These are phyloP conservation scores for Lipomyces spencermartinsiae DNA, from an alignment of 805 yeast genomes.

Conservation along the genomic window DNA sequence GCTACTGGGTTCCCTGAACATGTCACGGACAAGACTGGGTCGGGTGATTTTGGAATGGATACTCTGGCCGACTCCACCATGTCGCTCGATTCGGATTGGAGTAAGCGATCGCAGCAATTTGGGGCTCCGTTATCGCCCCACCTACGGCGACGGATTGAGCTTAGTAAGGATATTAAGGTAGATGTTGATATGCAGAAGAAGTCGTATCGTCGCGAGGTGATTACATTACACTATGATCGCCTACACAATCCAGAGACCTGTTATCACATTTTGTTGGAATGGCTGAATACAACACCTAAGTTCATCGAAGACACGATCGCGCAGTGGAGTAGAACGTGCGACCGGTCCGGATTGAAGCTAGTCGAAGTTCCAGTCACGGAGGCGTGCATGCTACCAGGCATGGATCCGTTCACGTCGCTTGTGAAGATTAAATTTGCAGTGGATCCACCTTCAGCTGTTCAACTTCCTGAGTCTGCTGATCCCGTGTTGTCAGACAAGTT, in stretches of 20 bases:
- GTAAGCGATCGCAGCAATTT: constrained; percentile 26
- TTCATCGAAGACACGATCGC: constrained; percentile 78
- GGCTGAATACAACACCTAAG: constrained; percentile 90
- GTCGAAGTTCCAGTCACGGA: constrained; percentile 95
- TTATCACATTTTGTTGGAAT: constrained; percentile 86
- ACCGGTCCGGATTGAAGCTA: constrained; percentile 76
- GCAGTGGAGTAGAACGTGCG: constrained; percentile 82
- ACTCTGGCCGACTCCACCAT: constrained; percentile 29
- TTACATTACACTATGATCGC: constrained; percentile 85
- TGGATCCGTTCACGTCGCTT: constrained; percentile 88
- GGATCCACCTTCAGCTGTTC: constrained; percentile 61
- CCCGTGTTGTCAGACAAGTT: constrained; percentile 51
- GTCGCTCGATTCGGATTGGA: constrained; percentile 30
- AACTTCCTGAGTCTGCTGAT: constrained; percentile 20
- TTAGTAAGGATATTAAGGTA: constrained; percentile 69
- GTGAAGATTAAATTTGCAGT: constrained; percentile 69
- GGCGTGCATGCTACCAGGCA: constrained; percentile 71
- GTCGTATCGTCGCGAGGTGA: constrained; percentile 77
- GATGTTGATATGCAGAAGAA: constrained; percentile 76
- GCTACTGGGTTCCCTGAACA: background rate
- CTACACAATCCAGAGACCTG: constrained; percentile 96
- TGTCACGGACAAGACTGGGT: background rate
- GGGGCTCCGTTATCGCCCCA: constrained; percentile 13
- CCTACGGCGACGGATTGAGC: constrained; percentile 51
- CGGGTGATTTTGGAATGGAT: constrained; percentile 13